These are phyloP conservation scores for Fusarium sp. DNA, from an alignment of 2,329 filamentous ascomycete genomes.

Conservation along the genomic window DNA sequence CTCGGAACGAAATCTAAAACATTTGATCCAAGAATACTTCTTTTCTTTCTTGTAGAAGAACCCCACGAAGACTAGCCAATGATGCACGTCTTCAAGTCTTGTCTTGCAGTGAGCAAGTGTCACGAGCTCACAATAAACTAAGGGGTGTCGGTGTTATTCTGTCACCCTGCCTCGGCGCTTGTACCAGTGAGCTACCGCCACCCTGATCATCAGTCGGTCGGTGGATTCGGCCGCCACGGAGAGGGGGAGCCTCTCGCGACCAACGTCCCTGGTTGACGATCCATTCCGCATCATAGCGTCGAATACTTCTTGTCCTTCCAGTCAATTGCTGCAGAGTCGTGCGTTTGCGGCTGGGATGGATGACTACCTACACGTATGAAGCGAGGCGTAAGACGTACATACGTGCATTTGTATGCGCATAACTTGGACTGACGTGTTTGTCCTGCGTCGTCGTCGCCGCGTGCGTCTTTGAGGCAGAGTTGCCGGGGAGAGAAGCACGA, in stretches of 20 bases:
- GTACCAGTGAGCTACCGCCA: conserved; percentile 27
- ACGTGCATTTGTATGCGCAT: not conserved
- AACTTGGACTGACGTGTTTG: conserved; percentile 4
- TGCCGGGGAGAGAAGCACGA: not conserved
- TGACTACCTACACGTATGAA: not conserved
- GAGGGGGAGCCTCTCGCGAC: not conserved
- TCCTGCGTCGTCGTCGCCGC: not conserved
- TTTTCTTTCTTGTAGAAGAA: not conserved
- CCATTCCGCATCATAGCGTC: conserved; percentile 25
- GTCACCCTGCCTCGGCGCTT: not conserved
- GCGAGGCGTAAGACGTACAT: not conserved
- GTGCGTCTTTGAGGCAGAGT: not conserved
- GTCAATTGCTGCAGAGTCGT: conserved; percentile 4
- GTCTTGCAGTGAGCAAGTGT: not conserved
- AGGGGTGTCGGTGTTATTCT: conserved; percentile 17
- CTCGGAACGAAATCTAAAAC: conserved; percentile 9
- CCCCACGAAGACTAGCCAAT: conserved; percentile 28
- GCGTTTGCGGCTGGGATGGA: not conserved
- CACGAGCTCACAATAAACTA: conserved; percentile 7
- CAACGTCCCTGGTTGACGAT: conserved; percentile 33
- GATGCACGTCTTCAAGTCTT: conserved; percentile 11
- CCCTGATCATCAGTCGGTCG: conserved; percentile 29
- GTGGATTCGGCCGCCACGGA: conserved; percentile 26
- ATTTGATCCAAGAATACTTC: conserved; percentile 1
- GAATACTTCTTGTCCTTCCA: conserved; percentile 1